These are phyloP conservation scores for Wickerhamomyces xylosicus DNA, from an alignment of 805 yeast genomes.

Conservation along the genomic window DNA sequence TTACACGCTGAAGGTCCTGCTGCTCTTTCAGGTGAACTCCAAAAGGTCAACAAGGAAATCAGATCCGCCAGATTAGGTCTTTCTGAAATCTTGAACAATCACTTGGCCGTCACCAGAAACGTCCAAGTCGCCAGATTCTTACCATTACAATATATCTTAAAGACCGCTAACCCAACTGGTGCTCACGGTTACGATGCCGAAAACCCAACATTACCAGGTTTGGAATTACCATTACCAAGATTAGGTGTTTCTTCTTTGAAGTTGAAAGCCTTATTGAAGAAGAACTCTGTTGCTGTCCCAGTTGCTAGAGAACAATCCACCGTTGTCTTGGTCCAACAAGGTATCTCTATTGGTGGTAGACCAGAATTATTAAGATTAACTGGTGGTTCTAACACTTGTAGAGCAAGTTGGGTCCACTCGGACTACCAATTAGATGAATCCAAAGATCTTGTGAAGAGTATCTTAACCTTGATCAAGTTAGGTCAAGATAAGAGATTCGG, in stretches of 20 bases:
- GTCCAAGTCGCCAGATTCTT: slow-evolving; percentile 63
- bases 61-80: slow-evolving; percentile 64
- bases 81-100: slow-evolving; percentile 70
- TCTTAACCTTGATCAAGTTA: slow-evolving; percentile 45
- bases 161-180: slow-evolving; percentile 58
- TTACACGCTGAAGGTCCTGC: slow-evolving; percentile 20
- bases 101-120: slow-evolving; percentile 65
- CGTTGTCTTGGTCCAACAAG: slow-evolving; percentile 44
- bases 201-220: slow-evolving; percentile 59
- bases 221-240: slow-evolving; percentile 67
- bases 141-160: slow-evolving; percentile 57
- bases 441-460: slow-evolving; percentile 29
- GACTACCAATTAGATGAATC: slow-evolving; percentile 48
- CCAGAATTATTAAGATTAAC: slow-evolving; percentile 66
- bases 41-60: slow-evolving; percentile 40
- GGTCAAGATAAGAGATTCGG: slow-evolving; percentile 65
- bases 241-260: slow-evolving; percentile 62
- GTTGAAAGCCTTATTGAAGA: slow-evolving; percentile 50
- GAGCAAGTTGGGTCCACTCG: slow-evolving; percentile 87
- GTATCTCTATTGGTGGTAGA: slow-evolving; percentile 26
- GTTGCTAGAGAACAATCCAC: slow-evolving; percentile 79
- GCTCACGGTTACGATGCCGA: slow-evolving; percentile 55
- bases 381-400: slow-evolving; percentile 61
- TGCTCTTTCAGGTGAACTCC: slow-evolving; percentile 25
- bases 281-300: slow-evolving; percentile 36